These are phyloP conservation scores for Cnidoscolus chayamansa DNA, from an alignment of 441 rosid genomes.

Conservation along the genomic window DNA sequence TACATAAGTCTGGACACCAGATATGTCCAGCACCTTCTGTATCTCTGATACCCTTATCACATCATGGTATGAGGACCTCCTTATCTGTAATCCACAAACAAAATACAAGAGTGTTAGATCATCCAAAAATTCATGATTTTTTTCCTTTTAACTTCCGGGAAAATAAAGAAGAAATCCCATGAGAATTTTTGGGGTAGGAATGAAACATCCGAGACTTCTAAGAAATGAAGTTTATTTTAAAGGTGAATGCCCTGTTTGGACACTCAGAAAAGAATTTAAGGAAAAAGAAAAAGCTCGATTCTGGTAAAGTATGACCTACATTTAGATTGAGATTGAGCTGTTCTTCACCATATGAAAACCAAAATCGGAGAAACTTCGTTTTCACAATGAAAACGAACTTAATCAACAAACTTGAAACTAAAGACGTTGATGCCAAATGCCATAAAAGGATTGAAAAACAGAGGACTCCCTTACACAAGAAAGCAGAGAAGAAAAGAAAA, in stretches of 20 bases:
- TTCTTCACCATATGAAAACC: too few relatives aligned
- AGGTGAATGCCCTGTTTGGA: slow-evolving; percentile 9
- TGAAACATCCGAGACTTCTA: not conserved
- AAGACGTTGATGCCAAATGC: slow-evolving; percentile 1
- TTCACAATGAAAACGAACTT: not conserved
- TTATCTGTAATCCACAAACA: slow-evolving; percentile 50
- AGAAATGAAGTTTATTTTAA: not conserved
- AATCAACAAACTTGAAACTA: not conserved
- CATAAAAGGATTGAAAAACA: slow-evolving; percentile 16
- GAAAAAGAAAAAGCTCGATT: not conserved
- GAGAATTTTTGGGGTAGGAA: too few relatives aligned
- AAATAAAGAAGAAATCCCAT: not conserved
- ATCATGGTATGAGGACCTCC: slow-evolving; percentile 98
- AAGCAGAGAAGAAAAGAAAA: slow-evolving; percentile 5
- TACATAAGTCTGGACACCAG: slow-evolving; percentile 84
- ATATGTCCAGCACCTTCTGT: slow-evolving; percentile 73
- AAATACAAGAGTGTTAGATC: not conserved
- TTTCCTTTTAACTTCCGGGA: not conserved
- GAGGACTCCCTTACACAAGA: slow-evolving; percentile 5
- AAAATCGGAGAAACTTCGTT: not conserved
- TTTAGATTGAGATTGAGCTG: too few relatives aligned
- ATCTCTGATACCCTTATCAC: slow-evolving; percentile 89
- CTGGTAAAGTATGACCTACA: too few relatives aligned
- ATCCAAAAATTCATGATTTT: not conserved
- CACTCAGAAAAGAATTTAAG: slow-evolving; percentile 9